These are phyloP conservation scores for Colletotrichum lindemuthianum DNA, from an alignment of 2,329 filamentous ascomycete species.

Conservation along the genomic window DNA sequence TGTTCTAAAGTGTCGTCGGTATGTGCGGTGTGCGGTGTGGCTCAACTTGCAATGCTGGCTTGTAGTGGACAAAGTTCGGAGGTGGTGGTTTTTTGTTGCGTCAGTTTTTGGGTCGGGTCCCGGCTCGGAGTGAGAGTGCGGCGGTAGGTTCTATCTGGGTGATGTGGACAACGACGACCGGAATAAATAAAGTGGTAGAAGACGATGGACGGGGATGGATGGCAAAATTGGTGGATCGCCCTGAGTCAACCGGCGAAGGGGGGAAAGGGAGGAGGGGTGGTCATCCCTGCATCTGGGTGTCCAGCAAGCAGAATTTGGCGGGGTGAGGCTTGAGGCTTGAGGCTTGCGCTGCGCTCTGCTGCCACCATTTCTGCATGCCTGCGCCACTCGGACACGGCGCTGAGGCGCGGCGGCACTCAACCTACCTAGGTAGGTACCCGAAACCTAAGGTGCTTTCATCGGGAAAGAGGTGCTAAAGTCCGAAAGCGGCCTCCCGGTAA, in stretches of 20 bases:
- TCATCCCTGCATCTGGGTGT: constrained; percentile 31
- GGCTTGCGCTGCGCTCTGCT: not conserved
- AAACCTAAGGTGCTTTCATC: too few species aligned
- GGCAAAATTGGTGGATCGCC: constrained; percentile 31
- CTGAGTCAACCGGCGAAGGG: constrained; percentile 46
- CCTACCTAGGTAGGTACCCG: not conserved
- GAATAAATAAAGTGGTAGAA: constrained; percentile 34
- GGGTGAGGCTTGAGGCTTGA: constrained; percentile 6
- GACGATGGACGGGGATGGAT: constrained; percentile 44
- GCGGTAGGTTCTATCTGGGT: constrained; percentile 7
- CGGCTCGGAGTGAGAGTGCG: constrained; percentile 4
- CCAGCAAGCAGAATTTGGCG: constrained; percentile 14
- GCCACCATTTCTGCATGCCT: constrained; percentile 5
- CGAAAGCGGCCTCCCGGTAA: constrained; percentile 25
- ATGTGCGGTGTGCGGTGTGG: constrained; percentile 36
- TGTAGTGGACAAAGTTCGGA: too few species aligned
- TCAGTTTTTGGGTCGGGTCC: constrained; percentile 26
- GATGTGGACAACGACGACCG: constrained; percentile 19
- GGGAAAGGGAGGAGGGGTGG: constrained; percentile 34
- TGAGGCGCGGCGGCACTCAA: constrained; percentile 3
- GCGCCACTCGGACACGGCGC: constrained; percentile 16
- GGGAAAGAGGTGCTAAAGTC: not conserved
- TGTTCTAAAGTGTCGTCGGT: constrained; percentile 22
- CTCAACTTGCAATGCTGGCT: too few species aligned
- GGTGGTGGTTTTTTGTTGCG: constrained; percentile 30